These are phyloP conservation scores for Dendrocalamus sinicus DNA, from an alignment of 176 grass and related monocot genomes.

Conservation along the genomic window DNA sequence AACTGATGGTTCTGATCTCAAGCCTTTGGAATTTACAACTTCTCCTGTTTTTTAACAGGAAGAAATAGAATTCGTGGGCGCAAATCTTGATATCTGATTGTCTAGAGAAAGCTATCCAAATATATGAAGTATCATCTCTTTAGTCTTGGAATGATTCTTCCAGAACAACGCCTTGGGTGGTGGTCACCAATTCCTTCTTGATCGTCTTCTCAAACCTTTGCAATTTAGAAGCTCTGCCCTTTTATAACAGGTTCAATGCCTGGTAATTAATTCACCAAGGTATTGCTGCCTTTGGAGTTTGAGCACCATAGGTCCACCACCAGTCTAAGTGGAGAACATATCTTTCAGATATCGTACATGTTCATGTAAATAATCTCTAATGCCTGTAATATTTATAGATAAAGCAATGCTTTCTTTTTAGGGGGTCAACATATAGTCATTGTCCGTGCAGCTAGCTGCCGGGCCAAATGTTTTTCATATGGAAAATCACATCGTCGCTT, in stretches of 20 bases:
- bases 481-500: not conserved
- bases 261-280: not conserved
- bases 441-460: not conserved
- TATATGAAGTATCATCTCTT: too few relatives aligned
- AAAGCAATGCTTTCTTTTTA: not conserved
- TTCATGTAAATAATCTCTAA: constrained; percentile 9
- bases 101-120: too few relatives aligned
- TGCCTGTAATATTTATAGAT: not conserved
- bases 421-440: not conserved
- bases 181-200: not conserved
- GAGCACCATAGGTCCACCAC: not conserved
- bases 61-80: too few relatives aligned
- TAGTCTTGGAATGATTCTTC: too few relatives aligned
- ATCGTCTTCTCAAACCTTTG: not conserved
- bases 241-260: not conserved
- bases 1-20: constrained; percentile 15
- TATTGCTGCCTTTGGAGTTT: not conserved
- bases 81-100: not conserved
- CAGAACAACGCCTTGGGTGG: too few relatives aligned
- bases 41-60: not conserved
- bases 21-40: not conserved
- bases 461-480: not conserved
- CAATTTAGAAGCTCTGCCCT: not conserved
- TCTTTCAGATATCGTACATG: not conserved
- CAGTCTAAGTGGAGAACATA: not conserved